Base-by-base conservation (phyloP, 257 asterid species). In the Fraxinus pennsylvanica region DNA sequence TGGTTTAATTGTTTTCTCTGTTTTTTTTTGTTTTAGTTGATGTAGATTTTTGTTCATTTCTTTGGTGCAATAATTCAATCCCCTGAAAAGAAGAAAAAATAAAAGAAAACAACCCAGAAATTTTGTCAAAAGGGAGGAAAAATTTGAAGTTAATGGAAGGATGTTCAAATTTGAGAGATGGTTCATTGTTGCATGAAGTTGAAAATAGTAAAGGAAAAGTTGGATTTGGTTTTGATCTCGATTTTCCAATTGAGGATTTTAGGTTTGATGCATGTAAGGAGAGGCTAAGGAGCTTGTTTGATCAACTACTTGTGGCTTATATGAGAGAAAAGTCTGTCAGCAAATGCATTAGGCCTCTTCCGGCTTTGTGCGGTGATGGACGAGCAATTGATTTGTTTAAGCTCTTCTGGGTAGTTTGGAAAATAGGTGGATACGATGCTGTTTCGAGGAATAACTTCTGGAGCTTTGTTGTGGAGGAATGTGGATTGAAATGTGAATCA, bases 361-460 rank as follows among this genome's bases (percentile, higher is more conserved):
- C 96, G 0, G 88, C 82, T 33, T 68, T 90, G 74, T 83, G 82
- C 68, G 83, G 92, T 36, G 80, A 84, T 35, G 97, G 91, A 70
- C 35, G 74, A 77, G 84, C 83, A 3, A 73, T 91, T 25, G 96
- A 91, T 85, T 86, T 93, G 86, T 88, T 89, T 83, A 88, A 85
- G 74, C 91, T 93, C 29, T 91, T 87, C 57, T 90, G 92, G 90
- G 85, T 84, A 10, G 96, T 89, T 41, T 82, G 91, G 86, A 88
- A 81, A 75, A 43, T 82, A 10, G 97, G 96, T 1, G 97, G 97
- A 17, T 80, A 87, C 59, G 82, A 79, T 30, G 39, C 68, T 3
- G 87, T 86, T 69, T 85, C 88, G 10, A 78, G 77, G 41, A 77
- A 85, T 68, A 73, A 77, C 1, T 83, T 89, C 85, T 91, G 97